Percentiles rank a stretch among this genome's conserved stretches.
phyloP scores from a whole-genome alignment of 2,329 filamentous ascomycete species.

The Geosmithia morbida region DNA sequence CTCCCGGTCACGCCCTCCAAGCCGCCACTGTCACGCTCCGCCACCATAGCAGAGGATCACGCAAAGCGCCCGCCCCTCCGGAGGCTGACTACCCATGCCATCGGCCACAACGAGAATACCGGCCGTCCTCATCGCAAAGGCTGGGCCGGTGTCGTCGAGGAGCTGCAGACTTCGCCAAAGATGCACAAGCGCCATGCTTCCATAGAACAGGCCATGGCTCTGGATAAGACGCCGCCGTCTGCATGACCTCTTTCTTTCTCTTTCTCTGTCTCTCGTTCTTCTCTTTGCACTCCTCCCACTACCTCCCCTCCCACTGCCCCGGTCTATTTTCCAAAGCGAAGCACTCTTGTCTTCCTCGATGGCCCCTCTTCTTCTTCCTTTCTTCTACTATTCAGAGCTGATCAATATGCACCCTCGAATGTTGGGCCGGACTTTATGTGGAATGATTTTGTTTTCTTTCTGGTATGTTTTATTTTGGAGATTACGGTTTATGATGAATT shows the following conservation, averaged over 20 bases:
- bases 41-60: slow-evolving; percentile 24
- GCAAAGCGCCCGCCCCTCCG: slow-evolving; percentile 29
- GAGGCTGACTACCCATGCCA: slow-evolving; percentile 36
- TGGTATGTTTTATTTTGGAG: too few relatives aligned
- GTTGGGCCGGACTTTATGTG: too few relatives aligned
- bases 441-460: too few relatives aligned
- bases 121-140: slow-evolving; percentile 33
- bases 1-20: slow-evolving; percentile 7
- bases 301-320: not conserved
- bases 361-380: too few relatives aligned
- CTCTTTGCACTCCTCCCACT: not conserved
- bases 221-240: slow-evolving; percentile 6
- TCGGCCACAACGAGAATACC: slow-evolving; percentile 35
- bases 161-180: slow-evolving; percentile 44
- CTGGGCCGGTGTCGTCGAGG: slow-evolving; percentile 49
- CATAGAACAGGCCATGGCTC: slow-evolving; percentile 41
- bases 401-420: too few relatives aligned
- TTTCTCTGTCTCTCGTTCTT: not conserved
- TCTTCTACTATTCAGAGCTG: too few relatives aligned
- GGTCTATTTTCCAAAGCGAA: too few relatives aligned
- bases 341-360: too few relatives aligned
- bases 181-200: slow-evolving; percentile 49
- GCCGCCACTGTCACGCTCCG: slow-evolving; percentile 21
- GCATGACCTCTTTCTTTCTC: not conserved
- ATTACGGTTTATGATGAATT: too few relatives aligned